Base-by-base conservation (phyloP, 352 stramenopile species). In the Thalassiosira hispida region DNA sequence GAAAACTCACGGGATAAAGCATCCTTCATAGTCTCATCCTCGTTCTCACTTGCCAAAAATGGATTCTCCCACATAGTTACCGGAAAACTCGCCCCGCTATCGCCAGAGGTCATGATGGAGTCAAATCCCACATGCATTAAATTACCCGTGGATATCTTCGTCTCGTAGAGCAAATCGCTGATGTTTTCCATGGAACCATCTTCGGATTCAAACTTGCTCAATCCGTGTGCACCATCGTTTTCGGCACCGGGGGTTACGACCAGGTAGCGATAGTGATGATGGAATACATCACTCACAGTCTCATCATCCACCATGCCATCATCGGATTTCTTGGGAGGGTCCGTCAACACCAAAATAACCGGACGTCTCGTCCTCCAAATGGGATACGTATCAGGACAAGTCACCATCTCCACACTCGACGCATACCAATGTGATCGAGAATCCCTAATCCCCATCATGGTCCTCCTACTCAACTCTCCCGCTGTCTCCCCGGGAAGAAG, bases 301-400 rank as follows among this genome's bases (percentile, higher is more conserved):
- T 25, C 14, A 42, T 72, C 25, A 16, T 11, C 40, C n/a, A 35
- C 65, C 52, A 51, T 66, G 38, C 56, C 1, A 33, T 69, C 29
- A 31, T 25, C 0, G 22, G 49, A 25, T 38, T 71, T 47, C 8
- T 11, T 25, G 14, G 25, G 5, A 44, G 35, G 31, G 47, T 74
- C 73, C 1, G 61, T 66, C 25, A 70, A 61, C 5, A 66, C 65
- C 59, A 98, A 79, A 16, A 98, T 93, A 60, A 98, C 87, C 53
- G 96, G 96, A 79, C 97, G 95, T 33, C 91, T 81, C 0, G 96
- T 98, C 27, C 87, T 95, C 96, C 96, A 98, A 60, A 97, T 93
- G 12, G 96, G 96, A 77, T 98, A 98, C 6, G 95, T 90, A 4
- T 96, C 94, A 0, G 96, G 96, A 51, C 93, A 97, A 5, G 96